Conservation (phyloP, 805 yeast genomes). For the Cyberlindnera japonica region DNA sequence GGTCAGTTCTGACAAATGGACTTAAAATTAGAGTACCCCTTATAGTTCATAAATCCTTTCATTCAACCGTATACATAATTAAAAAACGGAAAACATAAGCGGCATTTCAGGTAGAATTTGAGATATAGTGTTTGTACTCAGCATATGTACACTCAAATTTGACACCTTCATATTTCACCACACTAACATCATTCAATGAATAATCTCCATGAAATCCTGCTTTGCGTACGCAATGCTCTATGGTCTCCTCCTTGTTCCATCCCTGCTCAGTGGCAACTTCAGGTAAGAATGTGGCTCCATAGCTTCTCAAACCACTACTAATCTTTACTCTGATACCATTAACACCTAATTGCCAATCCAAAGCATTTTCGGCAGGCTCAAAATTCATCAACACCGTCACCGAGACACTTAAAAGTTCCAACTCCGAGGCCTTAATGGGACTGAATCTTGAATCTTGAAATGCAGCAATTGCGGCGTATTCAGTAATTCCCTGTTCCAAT, state of each 20-base stretch:
- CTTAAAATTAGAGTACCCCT: too few species aligned
- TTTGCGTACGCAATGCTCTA: slow-evolving; percentile 66
- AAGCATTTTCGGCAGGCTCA: slow-evolving; percentile 44
- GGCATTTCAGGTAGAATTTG: too few species aligned
- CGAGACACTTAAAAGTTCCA: slow-evolving; percentile 42
- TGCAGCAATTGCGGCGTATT: slow-evolving; percentile 40
- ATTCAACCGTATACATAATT: neutral
- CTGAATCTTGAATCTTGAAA: slow-evolving; percentile 74
- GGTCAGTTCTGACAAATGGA: too few species aligned
- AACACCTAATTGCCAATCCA: slow-evolving; percentile 76
- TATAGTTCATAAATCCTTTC: too few species aligned
- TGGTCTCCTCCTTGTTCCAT: slow-evolving; percentile 73
- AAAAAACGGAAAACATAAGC: neutral
- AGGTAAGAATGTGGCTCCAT: slow-evolving; percentile 83
- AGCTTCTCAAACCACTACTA: slow-evolving; percentile 33
- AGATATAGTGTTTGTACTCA: slow-evolving; percentile 30
- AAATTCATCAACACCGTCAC: slow-evolving; percentile 66
- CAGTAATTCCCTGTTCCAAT: slow-evolving; percentile 8
- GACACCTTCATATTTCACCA: slow-evolving; percentile 54
- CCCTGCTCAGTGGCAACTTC: slow-evolving; percentile 85
- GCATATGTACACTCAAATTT: slow-evolving; percentile 41
- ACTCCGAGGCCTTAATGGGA: slow-evolving; percentile 56
- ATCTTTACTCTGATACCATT: slow-evolving; percentile 76
- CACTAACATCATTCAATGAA: slow-evolving; percentile 36
- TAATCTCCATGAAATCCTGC: slow-evolving; percentile 48